These are phyloP conservation scores for Phytophthora hibernalis DNA, from an alignment of 352 stramenopile species.

Conservation along the genomic window DNA sequence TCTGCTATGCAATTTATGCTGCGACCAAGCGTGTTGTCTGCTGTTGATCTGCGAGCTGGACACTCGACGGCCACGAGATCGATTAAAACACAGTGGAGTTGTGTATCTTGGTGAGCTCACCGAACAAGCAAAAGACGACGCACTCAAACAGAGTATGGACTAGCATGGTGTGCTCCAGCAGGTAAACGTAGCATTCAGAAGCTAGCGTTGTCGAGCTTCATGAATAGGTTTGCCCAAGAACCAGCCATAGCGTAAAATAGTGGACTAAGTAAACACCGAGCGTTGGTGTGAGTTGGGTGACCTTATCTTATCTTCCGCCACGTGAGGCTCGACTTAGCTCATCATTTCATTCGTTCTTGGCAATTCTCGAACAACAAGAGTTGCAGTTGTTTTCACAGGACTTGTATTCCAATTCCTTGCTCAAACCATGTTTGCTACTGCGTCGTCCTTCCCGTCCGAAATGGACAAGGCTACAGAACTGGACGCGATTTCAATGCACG, in stretches of 20 bases:
- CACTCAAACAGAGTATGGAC: conserved; percentile 66
- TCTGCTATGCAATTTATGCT: too few relatives aligned
- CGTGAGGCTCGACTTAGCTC: conserved; percentile 7
- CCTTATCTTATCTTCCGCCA: conserved; percentile 15
- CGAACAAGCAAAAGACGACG: conserved; percentile 40
- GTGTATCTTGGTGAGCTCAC: conserved; percentile 66
- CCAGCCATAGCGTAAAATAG: conserved; percentile 46
- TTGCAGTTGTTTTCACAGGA: too few relatives aligned
- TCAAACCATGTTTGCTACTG: too few relatives aligned
- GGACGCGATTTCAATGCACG: too few relatives aligned
- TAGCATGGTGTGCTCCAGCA: conserved; percentile 72
- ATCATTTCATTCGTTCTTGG: neutral
- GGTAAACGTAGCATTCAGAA: conserved; percentile 78
- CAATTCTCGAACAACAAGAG: conserved; percentile 3
- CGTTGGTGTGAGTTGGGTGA: too few relatives aligned
- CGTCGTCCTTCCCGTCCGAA: too few relatives aligned
- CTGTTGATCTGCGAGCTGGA: too few relatives aligned
- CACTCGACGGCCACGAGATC: too few relatives aligned
- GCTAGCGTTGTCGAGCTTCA: conserved; percentile 67
- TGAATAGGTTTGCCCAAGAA: conserved; percentile 55
- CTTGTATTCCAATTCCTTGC: neutral
- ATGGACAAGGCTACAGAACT: too few relatives aligned
- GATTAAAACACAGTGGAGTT: too few relatives aligned
- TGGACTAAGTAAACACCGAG: too few relatives aligned
- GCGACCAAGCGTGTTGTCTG: too few relatives aligned